Percentiles rank a stretch among this genome's conserved stretches.
Conservation (phyloP, 2,329 filamentous ascomycete genomes). For the Gnomoniopsis sp. region DNA sequence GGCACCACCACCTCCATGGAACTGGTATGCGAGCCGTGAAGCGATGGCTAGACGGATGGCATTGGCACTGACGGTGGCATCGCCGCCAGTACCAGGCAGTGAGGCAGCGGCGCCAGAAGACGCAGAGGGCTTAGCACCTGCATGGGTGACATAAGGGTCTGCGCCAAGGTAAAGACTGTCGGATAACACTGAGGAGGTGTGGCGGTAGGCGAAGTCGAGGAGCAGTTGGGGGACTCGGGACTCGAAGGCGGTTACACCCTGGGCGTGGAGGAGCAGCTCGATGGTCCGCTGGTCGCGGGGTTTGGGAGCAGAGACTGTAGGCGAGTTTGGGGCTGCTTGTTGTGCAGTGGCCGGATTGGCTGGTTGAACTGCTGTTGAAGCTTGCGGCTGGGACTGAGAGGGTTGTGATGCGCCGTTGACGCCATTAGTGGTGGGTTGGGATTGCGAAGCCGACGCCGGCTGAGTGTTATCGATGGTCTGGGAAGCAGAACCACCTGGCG, state of each 20-base stretch:
- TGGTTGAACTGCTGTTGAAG: constrained; percentile 22
- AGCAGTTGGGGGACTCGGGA: constrained; percentile 78
- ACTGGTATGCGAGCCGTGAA: constrained; percentile 65
- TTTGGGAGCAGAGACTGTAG: constrained; percentile 46
- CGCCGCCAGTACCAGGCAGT: constrained; percentile 40
- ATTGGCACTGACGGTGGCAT: constrained; percentile 60
- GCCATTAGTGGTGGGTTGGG: constrained; percentile 27
- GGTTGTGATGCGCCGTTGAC: constrained; percentile 13
- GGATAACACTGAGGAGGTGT: constrained; percentile 67
- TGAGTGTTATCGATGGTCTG: constrained; percentile 20
- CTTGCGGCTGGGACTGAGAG: constrained; percentile 27
- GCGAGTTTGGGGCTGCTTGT: constrained; percentile 25
- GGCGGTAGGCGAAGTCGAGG: constrained; percentile 83
- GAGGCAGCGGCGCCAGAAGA: constrained; percentile 46
- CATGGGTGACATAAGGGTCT: constrained; percentile 63
- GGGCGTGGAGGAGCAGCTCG: constrained; percentile 74
- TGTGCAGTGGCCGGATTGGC: constrained; percentile 21
- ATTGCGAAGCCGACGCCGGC: constrained; percentile 19
- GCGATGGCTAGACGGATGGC: constrained; percentile 72
- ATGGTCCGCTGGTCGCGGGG: constrained; percentile 78
- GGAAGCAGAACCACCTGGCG: constrained; percentile 29
- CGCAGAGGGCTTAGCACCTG: constrained; percentile 49
- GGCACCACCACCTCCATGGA: constrained; percentile 52
- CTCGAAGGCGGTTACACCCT: constrained; percentile 77
- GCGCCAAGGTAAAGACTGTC: constrained; percentile 67